Percentiles rank a stretch among this genome's conserved stretches.
Conservation (phyloP, 2,329 filamentous ascomycete genomes). For the Trichophyton rubrum region DNA sequence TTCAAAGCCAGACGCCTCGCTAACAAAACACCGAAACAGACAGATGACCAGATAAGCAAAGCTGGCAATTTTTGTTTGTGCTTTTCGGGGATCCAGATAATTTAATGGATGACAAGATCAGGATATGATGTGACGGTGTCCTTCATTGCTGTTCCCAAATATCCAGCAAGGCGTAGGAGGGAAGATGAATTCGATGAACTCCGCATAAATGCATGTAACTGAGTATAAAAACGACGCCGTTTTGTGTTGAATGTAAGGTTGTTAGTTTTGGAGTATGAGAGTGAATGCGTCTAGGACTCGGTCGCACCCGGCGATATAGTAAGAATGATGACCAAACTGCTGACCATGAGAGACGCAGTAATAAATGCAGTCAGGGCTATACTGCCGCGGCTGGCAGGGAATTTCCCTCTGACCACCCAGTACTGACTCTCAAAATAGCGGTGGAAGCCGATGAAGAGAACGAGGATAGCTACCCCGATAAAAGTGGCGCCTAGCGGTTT, state of each 20-base stretch:
- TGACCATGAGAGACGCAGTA: slow-evolving; percentile 44
- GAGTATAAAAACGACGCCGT: not conserved
- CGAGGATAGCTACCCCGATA: slow-evolving; percentile 47
- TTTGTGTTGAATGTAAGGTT: not conserved
- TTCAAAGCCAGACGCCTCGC: not conserved
- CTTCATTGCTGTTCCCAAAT: not conserved
- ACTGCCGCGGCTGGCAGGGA: slow-evolving; percentile 51
- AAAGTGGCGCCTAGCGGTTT: slow-evolving; percentile 55
- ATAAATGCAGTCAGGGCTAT: slow-evolving; percentile 46
- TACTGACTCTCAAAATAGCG: slow-evolving; percentile 56
- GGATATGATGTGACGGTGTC: not conserved
- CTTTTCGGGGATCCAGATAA: not conserved
- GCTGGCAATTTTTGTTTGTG: not conserved
- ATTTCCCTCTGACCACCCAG: slow-evolving; percentile 54
- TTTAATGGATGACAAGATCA: not conserved
- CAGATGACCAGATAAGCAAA: not conserved
- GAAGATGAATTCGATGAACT: not conserved
- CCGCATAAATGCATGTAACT: not conserved
- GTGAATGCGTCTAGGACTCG: slow-evolving; percentile 4
- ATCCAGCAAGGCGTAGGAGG: not conserved
- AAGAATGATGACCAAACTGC: slow-evolving; percentile 48
- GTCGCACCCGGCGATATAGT: slow-evolving; percentile 37
- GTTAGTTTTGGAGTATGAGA: not conserved
- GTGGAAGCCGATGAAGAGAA: slow-evolving; percentile 51
- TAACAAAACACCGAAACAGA: not conserved